These are phyloP conservation scores for Neckera pumila DNA, from an alignment of 225 moss, liverwort and hornwort species.

Conservation along the genomic window DNA sequence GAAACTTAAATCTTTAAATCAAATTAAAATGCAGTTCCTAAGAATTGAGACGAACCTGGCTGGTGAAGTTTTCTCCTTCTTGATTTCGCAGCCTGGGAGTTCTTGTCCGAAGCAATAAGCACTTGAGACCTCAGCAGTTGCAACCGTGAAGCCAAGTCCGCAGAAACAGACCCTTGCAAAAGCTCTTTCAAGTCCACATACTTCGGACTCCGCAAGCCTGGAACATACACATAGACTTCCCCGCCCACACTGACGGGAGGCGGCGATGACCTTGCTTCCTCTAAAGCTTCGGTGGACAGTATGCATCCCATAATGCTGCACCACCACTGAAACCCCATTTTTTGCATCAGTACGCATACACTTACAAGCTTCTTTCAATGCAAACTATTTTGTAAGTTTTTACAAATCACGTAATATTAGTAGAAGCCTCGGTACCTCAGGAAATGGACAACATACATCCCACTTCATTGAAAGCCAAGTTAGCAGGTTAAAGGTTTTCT, in stretches of 20 bases:
- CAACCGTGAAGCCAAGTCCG: constrained; percentile 21
- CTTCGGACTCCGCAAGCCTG: constrained; percentile 25
- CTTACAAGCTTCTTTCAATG: background rate
- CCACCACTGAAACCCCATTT: background rate
- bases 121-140: constrained; percentile 22
- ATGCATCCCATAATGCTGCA: constrained; percentile 35
- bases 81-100: constrained; percentile 1
- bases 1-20: no score
- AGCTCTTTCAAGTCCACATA: constrained; percentile 11
- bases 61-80: background rate
- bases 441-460: background rate
- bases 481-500: background rate
- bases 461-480: background rate
- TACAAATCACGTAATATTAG: background rate
- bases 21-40: background rate
- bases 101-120: background rate
- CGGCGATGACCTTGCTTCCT: background rate
- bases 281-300: constrained; percentile 10
- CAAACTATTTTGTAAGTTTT: background rate
- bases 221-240: constrained; percentile 36
- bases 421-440: background rate
- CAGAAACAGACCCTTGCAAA: constrained; percentile 16
- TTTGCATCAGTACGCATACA: background rate
- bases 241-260: background rate
- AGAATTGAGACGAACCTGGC: constrained; percentile 5